Evolutionary conservation across 2,329 filamentous ascomycete genomes (phyloP).

Genomic region (Aspergillus quadricinctus): DNA sequence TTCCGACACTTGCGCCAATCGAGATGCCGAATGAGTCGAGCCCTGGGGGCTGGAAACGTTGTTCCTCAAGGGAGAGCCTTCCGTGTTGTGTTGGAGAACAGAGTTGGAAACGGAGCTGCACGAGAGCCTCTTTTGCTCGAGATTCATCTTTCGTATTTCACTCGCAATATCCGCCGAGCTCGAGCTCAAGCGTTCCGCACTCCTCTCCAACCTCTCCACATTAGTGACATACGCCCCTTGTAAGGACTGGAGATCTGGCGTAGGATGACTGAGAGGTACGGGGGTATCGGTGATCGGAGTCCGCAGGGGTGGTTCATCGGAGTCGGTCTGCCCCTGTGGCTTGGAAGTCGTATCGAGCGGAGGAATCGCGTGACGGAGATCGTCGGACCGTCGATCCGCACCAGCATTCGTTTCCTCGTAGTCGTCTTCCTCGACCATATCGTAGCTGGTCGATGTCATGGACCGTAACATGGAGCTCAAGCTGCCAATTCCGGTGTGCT

Average conservation of each 20-base stretch:
- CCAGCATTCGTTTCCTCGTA: conserved; percentile 37
- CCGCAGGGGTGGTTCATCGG: conserved; percentile 20
- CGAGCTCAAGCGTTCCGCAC: conserved; percentile 46
- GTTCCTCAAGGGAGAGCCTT: conserved; percentile 35
- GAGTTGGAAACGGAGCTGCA: conserved; percentile 42
- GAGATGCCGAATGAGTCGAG: conserved; percentile 40
- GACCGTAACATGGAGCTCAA: conserved; percentile 36
- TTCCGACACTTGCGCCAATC: conserved; percentile 38
- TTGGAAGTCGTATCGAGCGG: conserved; percentile 23
- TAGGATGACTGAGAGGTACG: conserved; percentile 45
- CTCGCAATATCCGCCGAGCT: conserved; percentile 42
- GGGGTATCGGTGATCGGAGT: conserved; percentile 39
- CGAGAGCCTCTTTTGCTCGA: conserved; percentile 41
- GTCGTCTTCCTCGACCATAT: conserved; percentile 46
- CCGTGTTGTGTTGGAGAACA: conserved; percentile 36
- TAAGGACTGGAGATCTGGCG: conserved; percentile 46
- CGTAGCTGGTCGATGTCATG: conserved; percentile 38
- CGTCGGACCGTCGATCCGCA: conserved; percentile 18
- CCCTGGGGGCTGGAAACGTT: conserved; percentile 38
- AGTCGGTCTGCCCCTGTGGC: conserved; percentile 2
- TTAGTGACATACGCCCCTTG: conserved; percentile 49
- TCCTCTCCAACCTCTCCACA: conserved; percentile 47
- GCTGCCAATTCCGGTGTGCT: conserved; percentile 19
- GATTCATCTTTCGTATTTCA: conserved; percentile 44
- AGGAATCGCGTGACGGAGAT: conserved; percentile 22